Base-by-base conservation (phyloP, 495 filamentous ascomycete genomes). In the Tuber aestivum region DNA sequence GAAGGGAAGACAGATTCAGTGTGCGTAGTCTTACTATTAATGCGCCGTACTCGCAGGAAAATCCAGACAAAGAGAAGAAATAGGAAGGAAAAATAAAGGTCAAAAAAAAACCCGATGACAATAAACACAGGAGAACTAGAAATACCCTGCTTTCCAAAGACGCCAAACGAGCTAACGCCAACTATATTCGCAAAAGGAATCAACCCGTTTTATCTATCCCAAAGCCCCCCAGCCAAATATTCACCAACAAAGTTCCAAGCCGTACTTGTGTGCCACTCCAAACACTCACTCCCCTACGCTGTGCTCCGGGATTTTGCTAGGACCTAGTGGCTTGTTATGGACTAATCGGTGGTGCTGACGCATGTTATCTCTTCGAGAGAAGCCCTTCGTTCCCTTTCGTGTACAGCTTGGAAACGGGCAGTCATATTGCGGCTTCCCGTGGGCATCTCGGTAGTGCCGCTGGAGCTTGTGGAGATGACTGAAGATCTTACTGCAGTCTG, bases 321-420 rank as follows among this genome's bases (percentile, higher is more conserved):
- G 65, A 20, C 68, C 75, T 16, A 78, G 32, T 20, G 72, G 75
- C 38, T 73, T 77, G 37, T 78, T 78, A 32, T 80, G 78, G n/a
- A 80, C 78, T 8, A 80, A 70, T 14, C 70, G 69, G 41, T 80
- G 78, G 70, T 80, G 78, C 48, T 80, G 78, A 5, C 72, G 73
- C 78, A 80, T 80, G n/a, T 80, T 80, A 45, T 80, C 78, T 40
- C 79, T 80, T 70, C 78, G 50, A 37, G 73, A 69, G 45, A 80
- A 80, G 7, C 77, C 78, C 65, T 73, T 79, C 41, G 70, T 69
- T 4, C 78, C 78, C 45, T 80, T 80, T 42, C 78, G 77, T 27
- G 70, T 18, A 44, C 78, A 80, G 35, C 72, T 61, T 38, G 77
- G 78, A 44, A 76, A 78, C 18, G 78, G 78, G 41, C 78, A 80